Percentiles rank a stretch among this genome's conserved stretches.
Conservation (phyloP, 2,329 filamentous ascomycete genomes). For the Talaromyces piceae region DNA sequence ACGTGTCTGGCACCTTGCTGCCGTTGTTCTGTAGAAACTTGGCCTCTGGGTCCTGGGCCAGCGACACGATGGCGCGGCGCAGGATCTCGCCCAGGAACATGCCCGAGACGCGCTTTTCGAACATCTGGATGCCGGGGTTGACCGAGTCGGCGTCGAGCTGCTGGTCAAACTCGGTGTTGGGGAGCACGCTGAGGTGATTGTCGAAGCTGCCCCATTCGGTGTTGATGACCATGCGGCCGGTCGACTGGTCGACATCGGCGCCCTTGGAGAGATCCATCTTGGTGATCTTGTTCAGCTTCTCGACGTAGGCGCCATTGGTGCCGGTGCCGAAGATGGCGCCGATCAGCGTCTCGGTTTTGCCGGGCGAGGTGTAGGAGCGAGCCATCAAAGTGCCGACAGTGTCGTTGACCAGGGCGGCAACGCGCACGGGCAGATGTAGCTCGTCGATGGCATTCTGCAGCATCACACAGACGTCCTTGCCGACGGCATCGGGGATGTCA, state of each 20-base stretch:
- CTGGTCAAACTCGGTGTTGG: conserved; percentile 74
- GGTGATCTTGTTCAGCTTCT: conserved; percentile 77
- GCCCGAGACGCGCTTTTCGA: conserved; percentile 94
- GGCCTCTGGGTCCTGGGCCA: conserved; percentile 60
- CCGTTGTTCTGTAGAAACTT: conserved; percentile 71
- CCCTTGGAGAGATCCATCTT: conserved; percentile 58
- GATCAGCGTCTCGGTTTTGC: conserved; percentile 78
- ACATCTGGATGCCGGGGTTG: conserved; percentile 96
- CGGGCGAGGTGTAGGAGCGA: conserved; percentile 85
- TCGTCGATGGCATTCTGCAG: conserved; percentile 85
- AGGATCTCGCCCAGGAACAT: conserved; percentile 98
- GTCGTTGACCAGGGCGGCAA: conserved; percentile 95
- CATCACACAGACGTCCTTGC: conserved; percentile 87
- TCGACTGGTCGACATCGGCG: conserved; percentile 61
- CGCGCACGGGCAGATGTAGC: conserved; percentile 77
- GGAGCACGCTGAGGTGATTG: conserved; percentile 81
- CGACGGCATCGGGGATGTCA: conserved; percentile 88
- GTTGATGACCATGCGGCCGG: conserved; percentile 95
- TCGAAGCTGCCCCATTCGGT: conserved; percentile 98
- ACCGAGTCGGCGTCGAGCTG: conserved; percentile 70
- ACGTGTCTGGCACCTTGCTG: conserved; percentile 58
- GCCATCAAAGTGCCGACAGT: conserved; percentile 98
- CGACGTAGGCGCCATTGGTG: conserved; percentile 94
- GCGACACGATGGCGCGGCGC: conserved; percentile 63
- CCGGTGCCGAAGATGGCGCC: conserved; percentile 97